Evolutionary conservation across 2,329 filamentous ascomycete genomes (phyloP).

Genomic region (Cladophialophora immunda): DNA sequence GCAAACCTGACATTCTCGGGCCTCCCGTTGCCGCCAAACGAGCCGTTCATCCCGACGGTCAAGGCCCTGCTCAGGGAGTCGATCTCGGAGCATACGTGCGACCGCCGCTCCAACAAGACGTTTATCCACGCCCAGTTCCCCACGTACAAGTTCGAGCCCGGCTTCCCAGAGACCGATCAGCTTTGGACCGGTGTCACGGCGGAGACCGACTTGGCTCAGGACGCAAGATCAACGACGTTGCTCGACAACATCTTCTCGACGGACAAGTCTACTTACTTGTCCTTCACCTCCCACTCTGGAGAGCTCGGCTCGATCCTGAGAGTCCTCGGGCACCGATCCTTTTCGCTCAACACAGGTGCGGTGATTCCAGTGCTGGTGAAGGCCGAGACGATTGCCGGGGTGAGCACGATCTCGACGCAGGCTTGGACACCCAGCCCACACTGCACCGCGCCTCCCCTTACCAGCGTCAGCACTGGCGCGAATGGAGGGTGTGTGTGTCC

Average conservation of each 20-base stretch:
- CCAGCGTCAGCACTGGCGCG: conserved; percentile 28
- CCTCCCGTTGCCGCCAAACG: conserved; percentile 54
- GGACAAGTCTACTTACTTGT: conserved; percentile 59
- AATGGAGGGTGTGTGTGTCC: conserved; percentile 36
- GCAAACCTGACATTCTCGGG: conserved; percentile 63
- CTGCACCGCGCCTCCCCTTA: conserved; percentile 36
- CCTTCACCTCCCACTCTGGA: conserved; percentile 67
- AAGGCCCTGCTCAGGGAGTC: conserved; percentile 69
- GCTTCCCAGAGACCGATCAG: conserved; percentile 63
- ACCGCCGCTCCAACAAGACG: conserved; percentile 61
- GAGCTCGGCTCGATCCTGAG: conserved; percentile 64
- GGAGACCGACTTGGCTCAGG: conserved; percentile 60
- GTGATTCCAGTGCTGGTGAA: conserved; percentile 62
- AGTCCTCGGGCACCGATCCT: conserved; percentile 56
- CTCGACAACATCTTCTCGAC: conserved; percentile 63
- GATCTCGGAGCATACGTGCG: conserved; percentile 69
- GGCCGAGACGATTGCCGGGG: conserved; percentile 43
- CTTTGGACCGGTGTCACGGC: conserved; percentile 60
- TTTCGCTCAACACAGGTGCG: conserved; percentile 58
- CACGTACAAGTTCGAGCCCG: conserved; percentile 59
- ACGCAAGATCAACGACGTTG: conserved; percentile 55
- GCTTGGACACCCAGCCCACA: conserved; percentile 35
- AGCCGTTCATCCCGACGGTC: conserved; percentile 62
- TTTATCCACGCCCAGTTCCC: conserved; percentile 61
- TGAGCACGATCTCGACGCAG: conserved; percentile 30